Base-by-base conservation (phyloP, 140 eudicot species). In the Flaveria floridana region DNA sequence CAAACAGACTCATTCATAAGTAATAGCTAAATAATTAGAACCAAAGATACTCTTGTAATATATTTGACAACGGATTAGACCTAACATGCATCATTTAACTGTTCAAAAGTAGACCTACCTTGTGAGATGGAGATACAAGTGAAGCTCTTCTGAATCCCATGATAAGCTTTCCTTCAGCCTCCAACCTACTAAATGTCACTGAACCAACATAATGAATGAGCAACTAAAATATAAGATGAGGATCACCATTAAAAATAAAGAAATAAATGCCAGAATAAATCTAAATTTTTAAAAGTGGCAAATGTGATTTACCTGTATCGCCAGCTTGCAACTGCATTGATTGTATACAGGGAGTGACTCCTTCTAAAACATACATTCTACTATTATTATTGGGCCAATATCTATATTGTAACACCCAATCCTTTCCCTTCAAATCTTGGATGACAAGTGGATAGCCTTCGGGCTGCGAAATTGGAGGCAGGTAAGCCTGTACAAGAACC, bases 301-400 rank as follows among this genome's bases (percentile, higher is more conserved):
- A 46, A 64, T 56, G 70, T 55, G 42, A 47, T 69, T 83, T 84
- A 92, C 97, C 95, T 78, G 83, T 81, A 74, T 92, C 97, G 16
- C 97, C 97, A 57, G 96, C 97, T 80, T 81, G 87, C 82, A 92
- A 85, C 79, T 89, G 88, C 97, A 92, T 87, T 6, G 96, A 86
- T 70, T 89, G 95, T 81, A 92, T 84, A 52, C 89, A 89, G 71
- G 97, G 90, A 76, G 92, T 86, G 13, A 92, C 86, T 67, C 97
- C 97, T 82, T 92, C 97, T 77, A 92, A 80, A 50, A 92, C 95
- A 74, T 92, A 92, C 97, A 92, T 87, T 76, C 90, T 85, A 82
- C 97, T 92, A 70, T 83, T 84, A 69, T 89, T 85, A 66, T 91
- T 91, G 34, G 91, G 85, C 97, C 97, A 89, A 41, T 80, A 91